These are phyloP conservation scores for Russula ochroleuca DNA, from an alignment of 768 basidiomycete genomes.

Conservation along the genomic window DNA sequence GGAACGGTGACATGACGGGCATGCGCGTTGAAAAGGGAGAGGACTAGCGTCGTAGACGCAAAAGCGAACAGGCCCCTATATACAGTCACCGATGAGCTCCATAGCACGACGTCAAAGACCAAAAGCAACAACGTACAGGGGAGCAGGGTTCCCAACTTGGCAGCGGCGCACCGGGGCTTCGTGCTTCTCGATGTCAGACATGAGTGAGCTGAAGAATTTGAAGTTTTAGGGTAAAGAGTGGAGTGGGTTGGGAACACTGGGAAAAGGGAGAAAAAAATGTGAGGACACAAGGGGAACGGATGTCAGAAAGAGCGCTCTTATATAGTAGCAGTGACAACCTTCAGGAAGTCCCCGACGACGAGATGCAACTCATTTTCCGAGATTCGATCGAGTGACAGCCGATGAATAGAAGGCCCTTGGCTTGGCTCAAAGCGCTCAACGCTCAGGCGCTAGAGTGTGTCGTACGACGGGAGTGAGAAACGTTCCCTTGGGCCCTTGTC, in stretches of 20 bases:
- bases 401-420: too few species aligned
- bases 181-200: slow-evolving; percentile 40
- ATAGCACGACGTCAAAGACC: slow-evolving; percentile 33
- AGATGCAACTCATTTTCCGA: too few species aligned
- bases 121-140: slow-evolving; percentile 41
- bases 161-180: slow-evolving; percentile 11
- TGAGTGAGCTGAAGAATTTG: slow-evolving; percentile 15
- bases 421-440: too few species aligned
- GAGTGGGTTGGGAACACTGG: neutral
- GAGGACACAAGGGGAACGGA: neutral
- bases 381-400: too few species aligned
- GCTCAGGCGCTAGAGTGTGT: too few species aligned
- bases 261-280: neutral
- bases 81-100: slow-evolving; percentile 37
- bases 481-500: too few species aligned
- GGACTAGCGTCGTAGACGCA: slow-evolving; percentile 77
- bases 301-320: neutral
- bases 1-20: slow-evolving; percentile 51
- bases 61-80: slow-evolving; percentile 78
- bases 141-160: slow-evolving; percentile 56
- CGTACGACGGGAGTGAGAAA: too few species aligned
- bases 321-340: neutral
- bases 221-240: neutral
- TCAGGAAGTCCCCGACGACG: too few species aligned
- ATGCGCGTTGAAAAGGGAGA: slow-evolving; percentile 70